Evolutionary conservation across 2,329 filamentous ascomycete species (phyloP).

Genomic region (Escovopsis sp.): DNA sequence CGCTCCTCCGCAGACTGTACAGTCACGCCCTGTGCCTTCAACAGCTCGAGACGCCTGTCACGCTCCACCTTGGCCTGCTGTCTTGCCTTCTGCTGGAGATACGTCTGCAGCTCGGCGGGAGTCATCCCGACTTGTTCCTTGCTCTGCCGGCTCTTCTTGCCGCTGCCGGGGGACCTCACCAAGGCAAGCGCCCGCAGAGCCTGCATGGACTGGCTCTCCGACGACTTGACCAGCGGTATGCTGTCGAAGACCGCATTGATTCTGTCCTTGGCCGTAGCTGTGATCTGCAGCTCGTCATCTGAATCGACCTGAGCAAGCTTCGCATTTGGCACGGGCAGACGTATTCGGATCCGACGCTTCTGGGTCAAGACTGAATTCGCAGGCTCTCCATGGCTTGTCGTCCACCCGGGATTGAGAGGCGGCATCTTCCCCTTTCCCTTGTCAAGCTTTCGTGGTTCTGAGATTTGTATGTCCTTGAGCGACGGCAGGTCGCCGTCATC

Average conservation of each 20-base stretch:
- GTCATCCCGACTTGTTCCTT: constrained; percentile 44
- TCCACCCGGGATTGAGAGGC: constrained; percentile 2
- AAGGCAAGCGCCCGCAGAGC: constrained; percentile 62
- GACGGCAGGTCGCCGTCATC: too few species aligned
- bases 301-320: constrained; percentile 26
- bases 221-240: constrained; percentile 44
- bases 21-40: constrained; percentile 65
- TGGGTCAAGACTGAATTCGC: constrained; percentile 15
- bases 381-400: constrained; percentile 24
- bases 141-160: constrained; percentile 30
- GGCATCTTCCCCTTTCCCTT: too few species aligned
- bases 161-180: constrained; percentile 45
- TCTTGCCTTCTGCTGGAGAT: constrained; percentile 55
- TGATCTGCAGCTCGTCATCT: constrained; percentile 51
- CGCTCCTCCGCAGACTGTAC: constrained; percentile 79
- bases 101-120: constrained; percentile 49
- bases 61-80: constrained; percentile 68
- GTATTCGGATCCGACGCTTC: constrained; percentile 36
- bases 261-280: constrained; percentile 31
- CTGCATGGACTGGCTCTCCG: constrained; percentile 48
- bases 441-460: constrained; percentile 9
- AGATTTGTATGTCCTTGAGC: too few species aligned
- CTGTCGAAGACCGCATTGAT: constrained; percentile 54
- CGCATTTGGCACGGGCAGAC: constrained; percentile 25
- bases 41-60: constrained; percentile 57